Evolutionary conservation across 495 filamentous ascomycete genomes (phyloP).

Genomic region (Daldinia bambusicola): DNA sequence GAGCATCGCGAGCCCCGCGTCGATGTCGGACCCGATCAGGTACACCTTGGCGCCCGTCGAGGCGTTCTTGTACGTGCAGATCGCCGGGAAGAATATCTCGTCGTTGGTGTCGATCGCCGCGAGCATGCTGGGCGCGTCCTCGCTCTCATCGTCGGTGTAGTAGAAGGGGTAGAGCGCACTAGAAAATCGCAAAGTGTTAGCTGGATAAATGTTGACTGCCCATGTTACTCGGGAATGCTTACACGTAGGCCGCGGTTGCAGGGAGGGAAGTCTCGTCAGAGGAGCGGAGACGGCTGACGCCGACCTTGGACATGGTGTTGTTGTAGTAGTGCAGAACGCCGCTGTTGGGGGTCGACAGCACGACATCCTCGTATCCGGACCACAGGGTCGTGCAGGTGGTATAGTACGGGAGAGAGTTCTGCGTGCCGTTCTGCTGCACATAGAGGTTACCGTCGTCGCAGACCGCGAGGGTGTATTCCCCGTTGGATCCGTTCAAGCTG

Average conservation of each 20-base stretch:
- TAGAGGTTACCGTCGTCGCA: constrained; percentile 42
- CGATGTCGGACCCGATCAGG: constrained; percentile 28
- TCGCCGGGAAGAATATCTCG: constrained; percentile 30
- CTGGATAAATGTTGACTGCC: neutral
- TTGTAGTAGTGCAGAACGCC: constrained; percentile 37
- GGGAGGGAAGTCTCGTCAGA: constrained; percentile 14
- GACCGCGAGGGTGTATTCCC: constrained; percentile 23
- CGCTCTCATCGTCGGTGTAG: constrained; percentile 20
- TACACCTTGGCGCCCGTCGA: constrained; percentile 21
- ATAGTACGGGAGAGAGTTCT: constrained; percentile 16
- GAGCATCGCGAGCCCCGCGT: constrained; percentile 35
- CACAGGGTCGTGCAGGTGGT: constrained; percentile 35
- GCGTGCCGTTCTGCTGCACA: constrained; percentile 29
- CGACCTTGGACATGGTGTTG: constrained; percentile 38
- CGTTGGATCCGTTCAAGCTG: constrained; percentile 13
- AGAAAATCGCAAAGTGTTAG: constrained; percentile 4
- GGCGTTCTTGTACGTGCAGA: constrained; percentile 34
- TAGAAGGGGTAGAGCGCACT: constrained; percentile 16
- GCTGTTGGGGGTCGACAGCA: constrained; percentile 10
- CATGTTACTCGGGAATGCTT: neutral
- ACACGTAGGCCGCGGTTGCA: constrained; percentile 17
- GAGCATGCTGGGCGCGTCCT: constrained; percentile 19
- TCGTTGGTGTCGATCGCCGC: constrained; percentile 17
- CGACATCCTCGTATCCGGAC: constrained; percentile 29
- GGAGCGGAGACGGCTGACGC: constrained; percentile 34